phyloP scores from a whole-genome alignment of 2,329 filamentous ascomycete genomes.

The Lecanicillium sp. region DNA sequence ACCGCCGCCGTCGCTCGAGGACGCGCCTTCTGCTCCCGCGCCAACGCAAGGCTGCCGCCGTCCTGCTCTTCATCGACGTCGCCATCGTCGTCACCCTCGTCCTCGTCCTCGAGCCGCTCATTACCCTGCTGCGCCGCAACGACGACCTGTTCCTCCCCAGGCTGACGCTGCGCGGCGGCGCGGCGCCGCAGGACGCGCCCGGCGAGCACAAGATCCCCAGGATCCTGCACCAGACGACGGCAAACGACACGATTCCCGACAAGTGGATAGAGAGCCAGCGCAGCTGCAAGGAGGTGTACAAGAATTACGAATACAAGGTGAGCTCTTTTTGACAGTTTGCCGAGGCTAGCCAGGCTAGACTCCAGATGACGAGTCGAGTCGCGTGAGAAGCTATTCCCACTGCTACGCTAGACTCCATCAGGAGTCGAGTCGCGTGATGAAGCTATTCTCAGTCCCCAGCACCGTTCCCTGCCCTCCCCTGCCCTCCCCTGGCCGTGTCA shows the following conservation, averaged over 20 bases:
- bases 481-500: no score
- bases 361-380: no score
- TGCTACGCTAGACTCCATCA: no score
- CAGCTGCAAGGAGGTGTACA: slow-evolving; percentile 61
- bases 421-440: no score
- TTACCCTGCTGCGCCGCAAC: slow-evolving; percentile 55
- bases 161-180: slow-evolving; percentile 17
- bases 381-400: no score
- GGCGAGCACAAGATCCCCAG: slow-evolving; percentile 65
- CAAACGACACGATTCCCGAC: slow-evolving; percentile 60
- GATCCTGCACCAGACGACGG: slow-evolving; percentile 71
- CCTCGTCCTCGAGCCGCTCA: slow-evolving; percentile 62
- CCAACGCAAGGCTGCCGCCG: slow-evolving; percentile 38
- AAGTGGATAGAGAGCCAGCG: slow-evolving; percentile 61
- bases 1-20: slow-evolving; percentile 9
- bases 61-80: slow-evolving; percentile 56
- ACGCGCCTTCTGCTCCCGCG: slow-evolving; percentile 10
- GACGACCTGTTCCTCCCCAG: slow-evolving; percentile 26
- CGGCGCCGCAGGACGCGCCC: slow-evolving; percentile 59
- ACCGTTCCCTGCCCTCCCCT: no score
- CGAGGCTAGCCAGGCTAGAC: no score
- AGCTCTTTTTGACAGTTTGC: no score
- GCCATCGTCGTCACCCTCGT: slow-evolving; percentile 59
- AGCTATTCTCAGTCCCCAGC: no score
- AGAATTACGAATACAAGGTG: slow-evolving; percentile 69